Base-by-base conservation (phyloP, 768 basidiomycete genomes). In the Antrodiella citrinella region DNA sequence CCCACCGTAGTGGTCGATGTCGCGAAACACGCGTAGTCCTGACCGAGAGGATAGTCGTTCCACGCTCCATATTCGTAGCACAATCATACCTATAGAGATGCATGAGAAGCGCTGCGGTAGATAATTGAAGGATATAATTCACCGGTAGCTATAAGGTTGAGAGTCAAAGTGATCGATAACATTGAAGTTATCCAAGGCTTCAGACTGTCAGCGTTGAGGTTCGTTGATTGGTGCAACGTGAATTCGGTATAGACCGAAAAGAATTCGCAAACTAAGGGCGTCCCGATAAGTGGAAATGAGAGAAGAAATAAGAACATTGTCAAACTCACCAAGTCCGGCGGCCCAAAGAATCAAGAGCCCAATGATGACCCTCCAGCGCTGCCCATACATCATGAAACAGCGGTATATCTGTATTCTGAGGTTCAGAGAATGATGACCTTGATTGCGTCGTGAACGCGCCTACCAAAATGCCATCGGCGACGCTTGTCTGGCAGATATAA, bases 381-480 rank as follows among this genome's bases (percentile, higher is more conserved):
- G 23, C 13, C 43, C 26, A 20, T 53, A 53, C 10, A 53, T 24
- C 42, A 53, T 49, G 24, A 26, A 53, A 26, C 52, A 53, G 26
- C 52, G 48, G 22, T 50, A 50, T 40, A 40, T 50, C 49, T 45
- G 26, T n/a, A 11, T 38, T 44, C 26, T 7, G n/a, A 23, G 9
- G 20, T 2, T 38, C 3, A 22, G 30, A 35, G 30, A 35, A 15
- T 35, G 30, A 35, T 35, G 30, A 35, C 30, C n/a, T n/a, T n/a
- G n/a, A n/a, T n/a, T n/a, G n/a, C n/a, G n/a, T n/a, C n/a, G 3
- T 4, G 2, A 26, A 26, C 4, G 4, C 26, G 18, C 19, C 52
- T 45, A 75, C 74, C 50, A 76, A 56, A 23, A 76, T 71, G 38
- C 57, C 57, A 57, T 74, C 73, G 12, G 72, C 73, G 12, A 73